A percentile compares a stretch with the other conserved stretches of the same genome.
Conservation (phyloP, 2,329 filamentous ascomycete species). For the Neofusicoccum parvum region DNA sequence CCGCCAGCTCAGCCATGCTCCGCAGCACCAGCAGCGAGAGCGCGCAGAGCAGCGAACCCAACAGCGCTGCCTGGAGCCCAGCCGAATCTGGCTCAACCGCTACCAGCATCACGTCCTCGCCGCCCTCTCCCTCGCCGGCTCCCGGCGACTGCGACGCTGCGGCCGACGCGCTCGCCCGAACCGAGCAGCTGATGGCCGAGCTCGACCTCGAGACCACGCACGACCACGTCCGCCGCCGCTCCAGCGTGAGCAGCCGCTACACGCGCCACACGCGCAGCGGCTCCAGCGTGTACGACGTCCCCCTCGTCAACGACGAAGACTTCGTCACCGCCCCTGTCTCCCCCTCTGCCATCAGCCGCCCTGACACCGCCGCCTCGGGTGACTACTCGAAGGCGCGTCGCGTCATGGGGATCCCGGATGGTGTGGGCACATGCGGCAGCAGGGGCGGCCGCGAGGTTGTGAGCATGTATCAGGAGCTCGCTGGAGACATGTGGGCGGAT, state of each 20-base stretch:
- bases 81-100: constrained; percentile 4
- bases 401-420: constrained; percentile 3
- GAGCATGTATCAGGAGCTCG: constrained; percentile 15
- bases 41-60: neutral
- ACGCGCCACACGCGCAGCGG: neutral
- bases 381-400: neutral
- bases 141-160: neutral
- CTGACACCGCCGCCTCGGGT: neutral
- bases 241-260: neutral
- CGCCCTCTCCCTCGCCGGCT: neutral
- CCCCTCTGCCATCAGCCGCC: neutral
- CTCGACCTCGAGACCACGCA: constrained; percentile 9
- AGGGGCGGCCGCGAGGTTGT: neutral
- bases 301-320: neutral
- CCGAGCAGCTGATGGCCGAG: constrained; percentile 20
- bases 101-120: neutral
- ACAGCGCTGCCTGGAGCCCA: constrained; percentile 3
- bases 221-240: neutral
- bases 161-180: constrained; percentile 6
- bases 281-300: neutral
- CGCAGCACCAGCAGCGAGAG: neutral
- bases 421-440: neutral
- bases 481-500: neutral
- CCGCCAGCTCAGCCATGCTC: neutral
- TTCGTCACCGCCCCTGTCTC: neutral